A percentile compares a stretch with the other conserved stretches of the same genome.
Evolutionary conservation across 2,329 filamentous ascomycete genomes (phyloP).

Genomic region (Cladosporium oxysporum): DNA sequence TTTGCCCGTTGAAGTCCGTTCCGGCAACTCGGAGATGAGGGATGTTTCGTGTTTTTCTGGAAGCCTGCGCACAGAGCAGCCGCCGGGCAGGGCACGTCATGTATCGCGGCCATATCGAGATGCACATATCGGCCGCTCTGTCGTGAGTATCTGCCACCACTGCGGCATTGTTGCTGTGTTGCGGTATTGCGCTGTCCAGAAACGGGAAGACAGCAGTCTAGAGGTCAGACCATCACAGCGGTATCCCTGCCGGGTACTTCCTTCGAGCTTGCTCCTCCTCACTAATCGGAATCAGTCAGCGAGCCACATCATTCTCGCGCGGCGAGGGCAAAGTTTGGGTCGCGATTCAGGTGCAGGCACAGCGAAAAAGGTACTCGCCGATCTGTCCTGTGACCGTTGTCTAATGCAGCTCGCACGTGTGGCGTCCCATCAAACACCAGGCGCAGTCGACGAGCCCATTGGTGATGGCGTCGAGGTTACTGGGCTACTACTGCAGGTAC

Average conservation of each 20-base stretch:
- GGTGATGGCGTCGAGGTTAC: slow-evolving; percentile 10
- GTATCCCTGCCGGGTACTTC: neutral
- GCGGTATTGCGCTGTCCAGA: neutral
- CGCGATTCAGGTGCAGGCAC: slow-evolving; percentile 15
- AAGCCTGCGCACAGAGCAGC: slow-evolving; percentile 14
- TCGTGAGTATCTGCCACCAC: neutral
- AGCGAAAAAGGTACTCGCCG: slow-evolving; percentile 5
- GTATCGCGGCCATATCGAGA: slow-evolving; percentile 6
- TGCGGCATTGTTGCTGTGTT: neutral
- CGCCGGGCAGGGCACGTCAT: slow-evolving; percentile 15
- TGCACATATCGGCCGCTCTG: neutral
- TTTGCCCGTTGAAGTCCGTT: slow-evolving; percentile 8
- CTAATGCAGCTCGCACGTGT: slow-evolving; percentile 18
- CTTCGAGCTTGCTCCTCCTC: neutral
- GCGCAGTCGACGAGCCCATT: slow-evolving; percentile 1
- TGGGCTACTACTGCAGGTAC: slow-evolving; percentile 15
- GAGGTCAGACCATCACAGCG: neutral
- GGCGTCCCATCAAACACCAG: slow-evolving; percentile 11
- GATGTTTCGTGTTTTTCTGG: slow-evolving; percentile 19
- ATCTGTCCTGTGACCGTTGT: slow-evolving; percentile 18
- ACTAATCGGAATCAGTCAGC: neutral
- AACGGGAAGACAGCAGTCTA: neutral
- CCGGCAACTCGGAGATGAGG: slow-evolving; percentile 17
- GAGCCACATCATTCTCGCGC: neutral
- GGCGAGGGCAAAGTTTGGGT: slow-evolving; percentile 5